These are phyloP conservation scores for Boletales sp. DNA, from an alignment of 768 basidiomycete genomes.

Conservation along the genomic window DNA sequence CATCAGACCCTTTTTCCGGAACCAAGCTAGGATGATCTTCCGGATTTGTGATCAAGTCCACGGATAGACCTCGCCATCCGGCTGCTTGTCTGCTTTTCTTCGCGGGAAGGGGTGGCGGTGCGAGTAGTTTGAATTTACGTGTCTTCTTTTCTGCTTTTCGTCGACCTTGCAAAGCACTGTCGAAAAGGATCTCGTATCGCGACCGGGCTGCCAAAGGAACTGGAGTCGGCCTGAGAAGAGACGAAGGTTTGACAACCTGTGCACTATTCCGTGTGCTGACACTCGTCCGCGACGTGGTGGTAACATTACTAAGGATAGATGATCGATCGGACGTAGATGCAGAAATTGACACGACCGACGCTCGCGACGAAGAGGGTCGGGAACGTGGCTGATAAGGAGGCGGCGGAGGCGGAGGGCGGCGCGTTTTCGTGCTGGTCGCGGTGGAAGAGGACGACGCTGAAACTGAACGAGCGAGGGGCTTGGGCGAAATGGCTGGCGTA, in stretches of 20 bases:
- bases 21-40: slow-evolving; percentile 29
- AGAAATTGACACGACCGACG: slow-evolving; percentile 34
- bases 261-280: slow-evolving; percentile 29
- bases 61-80: slow-evolving; percentile 72
- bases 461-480: slow-evolving; percentile 28
- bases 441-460: slow-evolving; percentile 37
- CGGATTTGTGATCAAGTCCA: slow-evolving; percentile 56
- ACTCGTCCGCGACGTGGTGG: slow-evolving; percentile 39
- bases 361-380: slow-evolving; percentile 33
- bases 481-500: slow-evolving; percentile 22
- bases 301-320: slow-evolving; percentile 51
- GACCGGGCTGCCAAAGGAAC: slow-evolving; percentile 59
- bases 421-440: slow-evolving; percentile 34
- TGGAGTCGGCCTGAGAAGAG: slow-evolving; percentile 55
- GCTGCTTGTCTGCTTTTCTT: slow-evolving; percentile 53
- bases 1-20: slow-evolving; percentile 9
- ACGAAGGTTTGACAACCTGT: slow-evolving; percentile 26
- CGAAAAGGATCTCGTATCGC: slow-evolving; percentile 69
- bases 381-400: slow-evolving; percentile 29
- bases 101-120: slow-evolving; percentile 34
- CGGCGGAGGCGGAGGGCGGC: slow-evolving; percentile 38
- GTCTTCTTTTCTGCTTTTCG: slow-evolving; percentile 36
- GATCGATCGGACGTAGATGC: slow-evolving; percentile 58
- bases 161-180: slow-evolving; percentile 51
- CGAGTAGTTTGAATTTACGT: slow-evolving; percentile 26